Base-by-base conservation (phyloP, 2,329 filamentous ascomycete species). In the Fusarium liriodendri region DNA sequence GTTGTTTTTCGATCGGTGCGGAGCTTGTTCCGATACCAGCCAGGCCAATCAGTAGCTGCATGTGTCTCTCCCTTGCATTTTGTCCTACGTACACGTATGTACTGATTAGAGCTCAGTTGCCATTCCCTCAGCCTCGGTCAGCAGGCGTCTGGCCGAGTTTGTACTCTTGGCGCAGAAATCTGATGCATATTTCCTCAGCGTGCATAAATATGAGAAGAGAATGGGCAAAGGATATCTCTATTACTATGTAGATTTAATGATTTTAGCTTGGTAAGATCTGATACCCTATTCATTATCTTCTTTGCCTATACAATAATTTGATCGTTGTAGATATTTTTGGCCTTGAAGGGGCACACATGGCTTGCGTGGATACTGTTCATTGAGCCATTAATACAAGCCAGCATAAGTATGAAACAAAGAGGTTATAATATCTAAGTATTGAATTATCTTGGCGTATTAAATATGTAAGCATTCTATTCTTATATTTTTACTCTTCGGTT, bases 191-290 rank as follows among this genome's bases (percentile, higher is more conserved):
- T 3, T 6, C 11, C 10, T 20, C 5, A 14, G n/a, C 1, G 20
- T 22, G 20, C 22, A 22, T 13, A 22, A 13, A n/a, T 6, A 4
- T n/a, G 10, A 20, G 10, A 42, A 42, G 2, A 14, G 6, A 20
- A 6, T 6, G 11, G 18, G 10, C n/a, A 10, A 2, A 14, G 38
- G 11, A 7, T 20, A 42, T 42, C 6, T 42, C 10, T 4, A 2
- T 6, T 20, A 20, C n/a, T 3, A 6, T 6, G 5, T 4, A 20
- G 10, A 1, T 4, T 3, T 3, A n/a, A 1, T 14, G 6, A 6
- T 4, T 7, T 3, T 20, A 20, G n/a, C n/a, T n/a, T n/a, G 3
- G 5, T 13, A 11, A 13, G 10, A 3, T 20, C 38, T 42, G n/a
- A 20, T 6, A 7, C 3, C n/a, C 6, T 11, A 6, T 42, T 42